A percentile compares a stretch with the other conserved stretches of the same genome.
Conservation (phyloP, 2,329 filamentous ascomycete species). For the Lecanosticta acicola region DNA sequence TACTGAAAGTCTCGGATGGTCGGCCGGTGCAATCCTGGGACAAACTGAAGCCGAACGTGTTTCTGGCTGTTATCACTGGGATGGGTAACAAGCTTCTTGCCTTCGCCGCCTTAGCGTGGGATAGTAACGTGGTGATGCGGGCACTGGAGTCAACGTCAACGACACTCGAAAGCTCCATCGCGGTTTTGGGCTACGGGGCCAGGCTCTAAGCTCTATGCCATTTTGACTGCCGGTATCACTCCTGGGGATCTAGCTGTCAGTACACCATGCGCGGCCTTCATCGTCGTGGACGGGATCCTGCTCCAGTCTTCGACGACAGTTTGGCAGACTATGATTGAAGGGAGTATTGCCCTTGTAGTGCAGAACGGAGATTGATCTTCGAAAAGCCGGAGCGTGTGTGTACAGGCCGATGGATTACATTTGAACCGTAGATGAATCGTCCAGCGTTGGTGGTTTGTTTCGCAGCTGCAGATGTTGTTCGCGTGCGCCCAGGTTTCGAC, state of each 20-base stretch:
- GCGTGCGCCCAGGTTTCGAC: too few species aligned
- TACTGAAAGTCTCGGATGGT: slow-evolving; percentile 6
- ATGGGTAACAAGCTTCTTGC: slow-evolving; percentile 9
- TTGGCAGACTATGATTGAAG: too few species aligned
- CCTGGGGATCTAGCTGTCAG: slow-evolving; percentile 1
- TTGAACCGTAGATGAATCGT: too few species aligned
- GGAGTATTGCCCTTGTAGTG: too few species aligned
- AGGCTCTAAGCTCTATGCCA: neutral
- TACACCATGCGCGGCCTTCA: slow-evolving; percentile 2
- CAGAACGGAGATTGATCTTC: too few species aligned
- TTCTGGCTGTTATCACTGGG: slow-evolving; percentile 6
- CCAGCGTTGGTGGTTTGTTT: too few species aligned
- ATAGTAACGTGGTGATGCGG: slow-evolving; percentile 9
- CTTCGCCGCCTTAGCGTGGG: slow-evolving; percentile 5
- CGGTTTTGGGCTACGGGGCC: slow-evolving; percentile 4
- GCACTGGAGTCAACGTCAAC: slow-evolving; percentile 1
- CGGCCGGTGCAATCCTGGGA: slow-evolving; percentile 3
- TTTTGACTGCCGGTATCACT: neutral
- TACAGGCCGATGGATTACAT: too few species aligned
- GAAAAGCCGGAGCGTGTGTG: too few species aligned
- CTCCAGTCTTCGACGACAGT: slow-evolving; percentile 4
- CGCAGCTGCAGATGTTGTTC: too few species aligned
- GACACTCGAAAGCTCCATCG: neutral
- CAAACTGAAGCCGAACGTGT: slow-evolving; percentile 7
- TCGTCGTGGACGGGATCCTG: slow-evolving; percentile 7